Conservation (phyloP, 2,329 filamentous ascomycete genomes). For the Sphaerulina populicola region DNA sequence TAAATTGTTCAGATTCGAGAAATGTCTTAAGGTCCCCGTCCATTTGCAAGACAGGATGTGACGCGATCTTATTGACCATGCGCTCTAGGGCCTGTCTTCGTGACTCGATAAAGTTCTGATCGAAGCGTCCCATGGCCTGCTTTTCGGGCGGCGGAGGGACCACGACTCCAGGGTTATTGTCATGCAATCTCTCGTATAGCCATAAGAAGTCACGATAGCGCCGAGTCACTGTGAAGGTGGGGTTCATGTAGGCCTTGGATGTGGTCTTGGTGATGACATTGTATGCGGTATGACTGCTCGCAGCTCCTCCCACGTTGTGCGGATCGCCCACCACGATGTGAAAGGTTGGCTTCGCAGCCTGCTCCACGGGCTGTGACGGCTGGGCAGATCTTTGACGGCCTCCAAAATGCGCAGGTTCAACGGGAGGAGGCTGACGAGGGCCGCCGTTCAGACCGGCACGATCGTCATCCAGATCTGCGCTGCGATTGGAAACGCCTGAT, state of each 20-base stretch:
- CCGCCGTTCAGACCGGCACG: constrained; percentile 37
- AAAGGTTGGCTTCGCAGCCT: constrained; percentile 87
- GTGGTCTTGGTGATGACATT: constrained; percentile 92
- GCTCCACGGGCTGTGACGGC: constrained; percentile 83
- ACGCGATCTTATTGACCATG: constrained; percentile 94
- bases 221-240: constrained; percentile 86
- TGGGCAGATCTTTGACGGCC: constrained; percentile 47
- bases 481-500: constrained; percentile 45
- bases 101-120: constrained; percentile 92
- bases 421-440: constrained; percentile 57
- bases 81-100: constrained; percentile 84
- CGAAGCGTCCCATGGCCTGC: constrained; percentile 91
- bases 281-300: constrained; percentile 96
- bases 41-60: constrained; percentile 82
- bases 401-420: constrained; percentile 44
- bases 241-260: constrained; percentile 87
- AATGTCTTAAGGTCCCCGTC: constrained; percentile 94
- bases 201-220: constrained; percentile 95
- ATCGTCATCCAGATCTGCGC: constrained; percentile 60
- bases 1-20: constrained; percentile 91
- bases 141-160: constrained; percentile 96
- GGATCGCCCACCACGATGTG: constrained; percentile 89
- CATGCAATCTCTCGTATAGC: constrained; percentile 91
- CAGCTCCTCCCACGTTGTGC: constrained; percentile 94
- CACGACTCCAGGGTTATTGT: constrained; percentile 88